A percentile compares a stretch with the other conserved stretches of the same genome.
These are phyloP conservation scores for Phytophthora fragariae DNA, from an alignment of 352 stramenopile species.

Conservation along the genomic window DNA sequence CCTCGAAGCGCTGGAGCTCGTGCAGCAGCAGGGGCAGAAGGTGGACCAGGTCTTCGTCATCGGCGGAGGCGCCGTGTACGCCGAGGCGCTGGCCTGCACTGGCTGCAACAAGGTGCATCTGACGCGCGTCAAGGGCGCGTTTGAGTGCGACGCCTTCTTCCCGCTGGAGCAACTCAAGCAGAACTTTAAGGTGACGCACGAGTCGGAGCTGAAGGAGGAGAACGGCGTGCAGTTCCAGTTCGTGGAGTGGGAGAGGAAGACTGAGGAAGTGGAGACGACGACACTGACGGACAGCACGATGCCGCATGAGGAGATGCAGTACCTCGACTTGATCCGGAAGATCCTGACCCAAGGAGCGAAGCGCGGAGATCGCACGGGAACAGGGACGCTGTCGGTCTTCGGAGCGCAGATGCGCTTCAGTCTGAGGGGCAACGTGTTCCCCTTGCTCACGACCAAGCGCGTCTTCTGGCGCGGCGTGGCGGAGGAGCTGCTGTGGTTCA, in stretches of 20 bases:
- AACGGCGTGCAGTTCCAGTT: constrained; percentile 86
- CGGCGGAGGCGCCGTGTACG: constrained; percentile 95
- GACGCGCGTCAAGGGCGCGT: constrained; percentile 88
- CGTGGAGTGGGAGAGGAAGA: constrained; percentile 59
- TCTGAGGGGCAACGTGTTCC: constrained; percentile 95
- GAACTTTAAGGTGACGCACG: constrained; percentile 54
- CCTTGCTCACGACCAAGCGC: constrained; percentile 99
- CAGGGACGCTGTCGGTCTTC: constrained; percentile 99
- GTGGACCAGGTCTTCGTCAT: constrained; percentile 98
- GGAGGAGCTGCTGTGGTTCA: constrained; percentile 99
- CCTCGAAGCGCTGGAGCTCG: constrained; percentile 89
- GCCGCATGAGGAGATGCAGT: constrained; percentile 76
- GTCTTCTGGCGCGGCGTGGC: constrained; percentile 99
- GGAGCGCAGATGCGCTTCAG: constrained; percentile 97
- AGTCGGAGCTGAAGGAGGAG: constrained; percentile 74
- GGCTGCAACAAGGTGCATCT: constrained; percentile 91
- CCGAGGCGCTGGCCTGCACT: constrained; percentile 88
- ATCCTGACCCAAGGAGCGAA: constrained; percentile 95
- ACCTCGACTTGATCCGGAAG: constrained; percentile 95
- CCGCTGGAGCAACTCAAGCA: constrained; percentile 71
- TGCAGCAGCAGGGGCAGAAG: constrained; percentile 68
- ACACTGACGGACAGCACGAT: constrained; percentile 22
- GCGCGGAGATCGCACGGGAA: constrained; percentile 98
- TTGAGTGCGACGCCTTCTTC: constrained; percentile 95
- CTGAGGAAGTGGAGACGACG: constrained; percentile 1